Evolutionary conservation across 768 basidiomycete species (phyloP).

Genomic region (Lactarius deliciosus): DNA sequence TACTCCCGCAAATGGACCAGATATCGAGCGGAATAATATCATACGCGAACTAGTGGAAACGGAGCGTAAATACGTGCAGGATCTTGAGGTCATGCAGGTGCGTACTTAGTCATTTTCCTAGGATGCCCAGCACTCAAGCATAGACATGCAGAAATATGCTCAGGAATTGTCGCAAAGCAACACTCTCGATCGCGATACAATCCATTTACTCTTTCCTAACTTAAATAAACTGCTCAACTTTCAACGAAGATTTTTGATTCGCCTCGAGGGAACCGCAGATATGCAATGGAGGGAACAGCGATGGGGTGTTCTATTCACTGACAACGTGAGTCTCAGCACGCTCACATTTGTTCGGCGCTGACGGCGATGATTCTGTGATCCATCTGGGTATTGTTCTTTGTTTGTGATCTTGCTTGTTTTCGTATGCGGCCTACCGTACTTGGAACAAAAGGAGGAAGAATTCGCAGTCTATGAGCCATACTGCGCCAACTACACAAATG

Average conservation of each 20-base stretch:
- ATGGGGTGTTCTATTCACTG: conserved; percentile 84
- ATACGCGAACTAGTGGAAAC: conserved; percentile 91
- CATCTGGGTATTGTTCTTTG: conserved; percentile 36
- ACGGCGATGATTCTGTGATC: conserved; percentile 47
- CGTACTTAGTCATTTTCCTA: conserved; percentile 32
- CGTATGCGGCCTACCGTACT: conserved; percentile 23
- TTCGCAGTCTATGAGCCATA: conserved; percentile 97
- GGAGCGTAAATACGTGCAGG: conserved; percentile 94
- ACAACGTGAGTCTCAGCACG: conserved; percentile 59
- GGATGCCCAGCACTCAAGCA: neutral
- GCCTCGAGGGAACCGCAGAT: conserved; percentile 82
- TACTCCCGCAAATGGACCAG: conserved; percentile 54
- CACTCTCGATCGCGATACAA: conserved; percentile 90
- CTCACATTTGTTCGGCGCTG: conserved; percentile 35
- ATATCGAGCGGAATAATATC: conserved; percentile 71
- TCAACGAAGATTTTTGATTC: conserved; percentile 91
- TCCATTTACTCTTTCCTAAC: conserved; percentile 93
- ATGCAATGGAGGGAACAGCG: conserved; percentile 79
- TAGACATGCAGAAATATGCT: conserved; percentile 73
- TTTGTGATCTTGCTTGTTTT: conserved; percentile 29
- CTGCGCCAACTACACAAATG: conserved; percentile 91
- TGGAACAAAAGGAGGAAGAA: conserved; percentile 84
- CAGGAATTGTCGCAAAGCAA: conserved; percentile 78
- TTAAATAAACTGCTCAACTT: conserved; percentile 95
- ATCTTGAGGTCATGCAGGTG: conserved; percentile 95